These are phyloP conservation scores for Magnusiomyces magnusii DNA, from an alignment of 1,139 yeast genomes.

Conservation along the genomic window DNA sequence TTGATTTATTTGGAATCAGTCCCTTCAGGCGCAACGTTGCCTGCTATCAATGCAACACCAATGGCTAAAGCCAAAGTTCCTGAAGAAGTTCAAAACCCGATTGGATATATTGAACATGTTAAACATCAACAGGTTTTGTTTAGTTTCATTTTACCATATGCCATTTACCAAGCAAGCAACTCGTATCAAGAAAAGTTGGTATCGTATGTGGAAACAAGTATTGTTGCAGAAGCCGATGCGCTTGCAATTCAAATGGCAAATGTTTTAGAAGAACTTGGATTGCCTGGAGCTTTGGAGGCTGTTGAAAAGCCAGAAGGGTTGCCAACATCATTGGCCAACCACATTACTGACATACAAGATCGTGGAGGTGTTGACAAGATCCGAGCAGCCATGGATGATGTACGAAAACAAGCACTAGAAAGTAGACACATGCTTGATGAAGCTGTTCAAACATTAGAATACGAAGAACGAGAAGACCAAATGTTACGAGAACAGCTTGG, in stretches of 20 bases:
- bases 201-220: constrained; percentile 43
- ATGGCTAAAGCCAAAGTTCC: constrained; percentile 50
- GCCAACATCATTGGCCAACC: constrained; percentile 50
- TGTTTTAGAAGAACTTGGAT: constrained; percentile 25
- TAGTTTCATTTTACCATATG: constrained; percentile 54
- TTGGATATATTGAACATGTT: constrained; percentile 19
- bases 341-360: constrained; percentile 47
- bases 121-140: constrained; percentile 36
- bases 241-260: constrained; percentile 43
- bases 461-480: constrained; percentile 53
- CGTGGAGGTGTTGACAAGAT: constrained; percentile 47
- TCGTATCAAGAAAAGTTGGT: constrained; percentile 64
- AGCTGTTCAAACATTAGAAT: constrained; percentile 41
- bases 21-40: constrained; percentile 42
- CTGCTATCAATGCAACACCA: constrained; percentile 39
- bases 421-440: constrained; percentile 39
- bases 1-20: constrained; percentile 63
- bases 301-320: constrained; percentile 55
- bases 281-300: constrained; percentile 61
- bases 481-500: constrained; percentile 44
- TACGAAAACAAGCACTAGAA: constrained; percentile 39
- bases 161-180: constrained; percentile 57
- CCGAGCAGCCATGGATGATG: constrained; percentile 41
- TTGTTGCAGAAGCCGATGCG: constrained; percentile 46
- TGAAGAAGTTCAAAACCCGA: constrained; percentile 28